Evolutionary conservation across 768 basidiomycete species (phyloP), one percentile per base, ranked within the genome.

Genomic region (Chiua virens): DNA sequence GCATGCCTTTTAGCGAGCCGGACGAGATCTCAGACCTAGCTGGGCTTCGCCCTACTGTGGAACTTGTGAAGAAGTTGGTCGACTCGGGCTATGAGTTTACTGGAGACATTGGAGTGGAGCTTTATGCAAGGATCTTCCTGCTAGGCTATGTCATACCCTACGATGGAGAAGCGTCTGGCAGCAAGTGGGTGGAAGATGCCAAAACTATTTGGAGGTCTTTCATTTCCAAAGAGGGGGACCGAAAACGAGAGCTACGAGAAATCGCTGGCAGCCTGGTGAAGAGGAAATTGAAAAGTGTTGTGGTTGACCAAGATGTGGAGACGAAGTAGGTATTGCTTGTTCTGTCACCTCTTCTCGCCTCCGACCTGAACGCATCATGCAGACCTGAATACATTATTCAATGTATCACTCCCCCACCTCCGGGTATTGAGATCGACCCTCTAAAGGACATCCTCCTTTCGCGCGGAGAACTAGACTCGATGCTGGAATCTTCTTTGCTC

Each of bases 371-470:
- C 41, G 15, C 22, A 35, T 20, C 47, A 28, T 42, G 3, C 22
- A 82, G 82, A 30, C 78, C 80, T 8, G 76, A 77, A 46, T 68
- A 80, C 50, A 67, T 83, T 13, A 64, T 82, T 8, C 58, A 54
- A 21, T 61, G 76, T 34, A 50, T 79, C 7, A 53, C 68, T 4
- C 60, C 66, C 15, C 64, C 69, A 6, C 66, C 71, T 20, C 69
- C 69, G 21, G 74, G 73, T 4, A 55, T 79, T 21, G 53, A 63
- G 5, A 46, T 79, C 13, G 65, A 79, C 9, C 57, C 79, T 17
- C 57, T 82, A 4, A 47, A 53, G 10, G 82, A 83, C 32, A 68
- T 87, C 35, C 76, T 87, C 56, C 86, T 83, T 0, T 67, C 78
- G 8, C 58, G 64, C 8, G 58, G 65, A 0, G 74, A 75, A 47